These are phyloP conservation scores for Cordyceps militaris DNA, from an alignment of 2,329 filamentous ascomycete genomes.

Conservation along the genomic window DNA sequence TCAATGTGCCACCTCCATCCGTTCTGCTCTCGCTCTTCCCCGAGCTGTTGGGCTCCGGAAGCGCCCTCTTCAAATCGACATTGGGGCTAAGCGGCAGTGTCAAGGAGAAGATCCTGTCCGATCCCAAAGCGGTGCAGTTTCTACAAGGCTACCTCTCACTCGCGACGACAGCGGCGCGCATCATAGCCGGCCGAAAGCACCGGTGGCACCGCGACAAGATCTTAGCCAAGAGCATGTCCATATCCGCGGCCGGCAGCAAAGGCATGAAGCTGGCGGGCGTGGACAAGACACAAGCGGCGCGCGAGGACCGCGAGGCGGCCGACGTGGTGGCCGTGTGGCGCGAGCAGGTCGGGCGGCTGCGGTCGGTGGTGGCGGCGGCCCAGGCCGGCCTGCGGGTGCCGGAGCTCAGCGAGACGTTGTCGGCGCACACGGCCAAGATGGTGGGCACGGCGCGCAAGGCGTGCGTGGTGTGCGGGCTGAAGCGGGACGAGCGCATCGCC, in stretches of 20 bases:
- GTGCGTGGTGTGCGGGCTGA: constrained; percentile 82
- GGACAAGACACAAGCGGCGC: constrained; percentile 72
- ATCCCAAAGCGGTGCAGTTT: constrained; percentile 55
- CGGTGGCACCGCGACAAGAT: constrained; percentile 89
- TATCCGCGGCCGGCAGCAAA: constrained; percentile 67
- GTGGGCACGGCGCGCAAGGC: constrained; percentile 65
- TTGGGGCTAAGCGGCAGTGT: constrained; percentile 49
- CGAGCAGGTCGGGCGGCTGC: constrained; percentile 65
- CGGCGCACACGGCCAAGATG: constrained; percentile 61
- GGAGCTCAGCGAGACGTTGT: constrained; percentile 63
- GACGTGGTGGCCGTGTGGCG: constrained; percentile 73
- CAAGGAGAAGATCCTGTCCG: constrained; percentile 56
- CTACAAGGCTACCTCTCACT: constrained; percentile 57
- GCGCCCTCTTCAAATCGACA: constrained; percentile 59
- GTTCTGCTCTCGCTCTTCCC: constrained; percentile 73
- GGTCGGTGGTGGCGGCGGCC: constrained; percentile 61
- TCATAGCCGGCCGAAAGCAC: constrained; percentile 76
- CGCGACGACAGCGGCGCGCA: constrained; percentile 62
- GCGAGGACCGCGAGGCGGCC: constrained; percentile 77
- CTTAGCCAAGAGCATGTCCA: constrained; percentile 80
- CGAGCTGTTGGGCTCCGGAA: constrained; percentile 58
- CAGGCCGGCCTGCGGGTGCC: constrained; percentile 52
- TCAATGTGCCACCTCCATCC: constrained; percentile 83
- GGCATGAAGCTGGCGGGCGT: constrained; percentile 89
- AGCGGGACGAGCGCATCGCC: constrained; percentile 72